Percentiles rank a stretch among this genome's conserved stretches.
Evolutionary conservation across 2,329 filamentous ascomycete species (phyloP).

Genomic region (Cladosporium velox): DNA sequence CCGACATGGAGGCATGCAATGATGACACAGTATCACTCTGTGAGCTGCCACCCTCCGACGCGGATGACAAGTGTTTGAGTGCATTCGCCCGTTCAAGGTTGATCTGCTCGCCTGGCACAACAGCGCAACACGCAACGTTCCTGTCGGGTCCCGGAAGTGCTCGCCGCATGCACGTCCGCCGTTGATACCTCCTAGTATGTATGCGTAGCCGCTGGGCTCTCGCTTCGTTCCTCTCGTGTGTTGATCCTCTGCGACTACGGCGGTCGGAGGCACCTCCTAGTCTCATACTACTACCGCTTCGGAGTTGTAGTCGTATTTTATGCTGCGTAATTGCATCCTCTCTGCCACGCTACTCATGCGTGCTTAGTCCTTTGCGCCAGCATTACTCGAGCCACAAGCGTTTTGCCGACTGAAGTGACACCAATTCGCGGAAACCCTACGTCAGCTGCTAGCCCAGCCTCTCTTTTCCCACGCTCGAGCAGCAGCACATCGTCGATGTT

Average conservation of each 20-base stretch:
- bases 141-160: neutral
- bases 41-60: neutral
- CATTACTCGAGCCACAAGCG: conserved; percentile 11
- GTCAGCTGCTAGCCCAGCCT: conserved; percentile 3
- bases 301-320: neutral
- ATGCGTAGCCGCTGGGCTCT: neutral
- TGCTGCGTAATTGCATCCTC: neutral
- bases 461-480: neutral
- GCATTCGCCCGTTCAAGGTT: neutral
- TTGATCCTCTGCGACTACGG: neutral
- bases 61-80: neutral
- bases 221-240: neutral
- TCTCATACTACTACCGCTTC: neutral
- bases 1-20: neutral
- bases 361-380: neutral
- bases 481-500: conserved; percentile 18
- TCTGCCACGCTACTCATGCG: neutral
- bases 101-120: neutral
- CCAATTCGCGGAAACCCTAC: neutral
- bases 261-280: neutral
- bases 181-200: neutral
- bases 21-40: conserved; percentile 1
- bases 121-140: neutral
- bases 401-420: neutral
- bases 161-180: neutral